Base-by-base conservation (phyloP, 176 grass and related monocot species). In the bread wheat (Triticum aestivum) region DNA sequence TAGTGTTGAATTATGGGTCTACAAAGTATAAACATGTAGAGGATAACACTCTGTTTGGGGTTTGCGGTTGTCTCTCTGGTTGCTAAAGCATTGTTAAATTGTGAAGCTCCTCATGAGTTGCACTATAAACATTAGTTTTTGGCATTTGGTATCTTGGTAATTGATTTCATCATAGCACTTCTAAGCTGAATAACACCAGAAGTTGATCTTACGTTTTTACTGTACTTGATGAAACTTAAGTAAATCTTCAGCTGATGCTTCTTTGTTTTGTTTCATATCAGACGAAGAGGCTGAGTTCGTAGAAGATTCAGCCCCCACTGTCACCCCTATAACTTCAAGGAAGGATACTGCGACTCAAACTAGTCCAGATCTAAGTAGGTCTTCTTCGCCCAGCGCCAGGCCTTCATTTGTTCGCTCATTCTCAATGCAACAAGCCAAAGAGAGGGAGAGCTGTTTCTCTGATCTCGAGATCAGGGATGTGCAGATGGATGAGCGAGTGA, bases 291-390 rank as follows among this genome's bases (percentile, higher is more conserved):
- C 82, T 83, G 92, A 92, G 84, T 84, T 83, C 9, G 86, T 73
- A 73, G 82, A 88, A 83, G 81, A 93, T 61, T 86, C 81, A 69
- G 23, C 54, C 8, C 74, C 73, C 49, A 66, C 37, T 9, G 21
- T 61, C 5, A 47, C 74, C 7, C 81, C 84, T 62, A 35, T 62
- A 75, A 20, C 87, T 87, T 76, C 38, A 23, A 91, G 83, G 84
- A 99, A 99, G 82, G 89, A 96, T 76, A 80, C 79, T 8, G 90
- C 90, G 24, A 99, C 97, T 81, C 97, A 99, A 96, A 99, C 93
- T 79, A 96, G 94, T 45, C 94, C 97, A 30, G 91, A 94, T 26
- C 87, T 86, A 84, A 99, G 90, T 83, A 71, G 80, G 63, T 85
- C 69, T 3, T 86, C 93, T 73, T 99, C 92, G 4, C 89, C 92